phyloP scores from a whole-genome alignment of 257 asterid species.

The Mentha longifolia region DNA sequence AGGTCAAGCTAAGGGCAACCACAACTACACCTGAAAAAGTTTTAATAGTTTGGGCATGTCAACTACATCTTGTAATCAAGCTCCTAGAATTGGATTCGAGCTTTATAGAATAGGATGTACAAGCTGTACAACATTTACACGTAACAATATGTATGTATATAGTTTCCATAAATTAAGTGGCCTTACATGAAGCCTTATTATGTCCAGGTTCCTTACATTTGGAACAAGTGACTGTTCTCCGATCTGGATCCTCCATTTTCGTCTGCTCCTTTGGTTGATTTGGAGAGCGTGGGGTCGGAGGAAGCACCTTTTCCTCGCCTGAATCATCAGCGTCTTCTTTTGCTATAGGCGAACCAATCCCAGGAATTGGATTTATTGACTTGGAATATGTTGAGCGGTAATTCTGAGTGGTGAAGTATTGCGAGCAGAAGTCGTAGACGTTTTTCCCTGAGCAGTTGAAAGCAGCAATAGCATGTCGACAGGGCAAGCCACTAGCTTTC shows the following conservation, averaged over 20 bases:
- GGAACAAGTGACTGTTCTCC: conserved; percentile 87
- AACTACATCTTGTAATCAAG: no score
- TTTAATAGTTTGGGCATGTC: no score
- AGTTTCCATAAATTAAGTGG: conserved; percentile 30
- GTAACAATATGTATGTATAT: not conserved
- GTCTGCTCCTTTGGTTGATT: conserved; percentile 50
- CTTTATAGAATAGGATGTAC: conserved; percentile 1
- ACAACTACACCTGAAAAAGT: no score
- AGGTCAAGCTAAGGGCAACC: no score
- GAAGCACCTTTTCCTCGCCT: conserved; percentile 58
- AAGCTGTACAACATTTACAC: conserved; percentile 42
- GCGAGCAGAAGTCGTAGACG: conserved; percentile 70
- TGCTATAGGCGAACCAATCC: conserved; percentile 45
- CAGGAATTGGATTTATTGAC: conserved; percentile 56
- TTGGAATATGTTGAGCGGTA: conserved; percentile 57
- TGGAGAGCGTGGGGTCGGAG: conserved; percentile 57
- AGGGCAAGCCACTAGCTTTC: conserved; percentile 67
- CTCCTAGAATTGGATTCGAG: not conserved
- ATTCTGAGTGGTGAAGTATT: conserved; percentile 57
- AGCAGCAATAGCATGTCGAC: conserved; percentile 84
- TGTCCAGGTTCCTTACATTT: conserved; percentile 91
- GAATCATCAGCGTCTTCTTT: conserved; percentile 45
- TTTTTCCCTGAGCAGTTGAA: conserved; percentile 50
- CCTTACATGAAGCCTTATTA: conserved; percentile 87
- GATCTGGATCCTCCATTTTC: conserved; percentile 59